Conservation (phyloP, 257 asterid genomes). For the Fraxinus pennsylvanica region DNA sequence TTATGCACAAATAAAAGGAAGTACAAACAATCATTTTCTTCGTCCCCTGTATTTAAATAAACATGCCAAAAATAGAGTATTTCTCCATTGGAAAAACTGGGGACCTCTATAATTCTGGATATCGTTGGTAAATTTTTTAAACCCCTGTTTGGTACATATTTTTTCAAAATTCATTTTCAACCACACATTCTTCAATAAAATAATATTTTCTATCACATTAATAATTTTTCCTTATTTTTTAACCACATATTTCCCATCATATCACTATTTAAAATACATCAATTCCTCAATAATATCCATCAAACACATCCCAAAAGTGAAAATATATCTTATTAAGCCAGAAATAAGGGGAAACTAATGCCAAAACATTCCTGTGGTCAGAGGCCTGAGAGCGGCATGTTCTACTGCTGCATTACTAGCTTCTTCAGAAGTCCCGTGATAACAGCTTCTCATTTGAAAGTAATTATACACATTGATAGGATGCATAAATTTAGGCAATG, state of each 20-base stretch:
- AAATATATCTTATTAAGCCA: not conserved
- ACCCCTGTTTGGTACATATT: no score
- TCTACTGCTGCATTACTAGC: not conserved
- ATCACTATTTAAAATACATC: no score
- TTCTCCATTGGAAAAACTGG: not conserved
- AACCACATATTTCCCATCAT: no score
- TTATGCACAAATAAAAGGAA: no score
- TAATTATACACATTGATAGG: not conserved
- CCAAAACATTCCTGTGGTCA: not conserved
- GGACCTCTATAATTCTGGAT: not conserved
- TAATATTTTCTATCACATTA: no score
- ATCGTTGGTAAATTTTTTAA: not conserved
- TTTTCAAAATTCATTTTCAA: no score
- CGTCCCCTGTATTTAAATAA: not conserved
- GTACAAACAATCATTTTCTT: no score
- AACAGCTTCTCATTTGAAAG: slow-evolving; percentile 14
- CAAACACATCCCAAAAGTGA: not conserved
- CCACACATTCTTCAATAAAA: no score
- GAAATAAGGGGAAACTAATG: not conserved
- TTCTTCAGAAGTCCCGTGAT: not conserved
- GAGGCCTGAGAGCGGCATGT: not conserved
- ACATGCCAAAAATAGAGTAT: not conserved
- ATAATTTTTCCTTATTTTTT: no score
- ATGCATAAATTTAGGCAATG: not conserved
- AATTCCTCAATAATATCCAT: no score